Conservation (phyloP, 257 asterid species). For the Rubia yunnanensis region DNA sequence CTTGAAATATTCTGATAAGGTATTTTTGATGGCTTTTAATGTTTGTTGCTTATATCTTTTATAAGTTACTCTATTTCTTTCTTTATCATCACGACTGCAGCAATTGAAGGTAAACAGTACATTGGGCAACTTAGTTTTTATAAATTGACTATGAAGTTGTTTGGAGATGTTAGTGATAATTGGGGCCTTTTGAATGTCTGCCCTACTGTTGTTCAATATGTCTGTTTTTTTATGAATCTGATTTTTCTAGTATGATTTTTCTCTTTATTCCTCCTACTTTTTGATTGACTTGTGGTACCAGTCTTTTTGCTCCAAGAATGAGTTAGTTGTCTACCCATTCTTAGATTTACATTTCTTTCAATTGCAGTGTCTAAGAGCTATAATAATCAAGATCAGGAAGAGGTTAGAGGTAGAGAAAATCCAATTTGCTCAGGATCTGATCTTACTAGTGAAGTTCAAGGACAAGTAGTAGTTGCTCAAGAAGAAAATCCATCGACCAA, state of each 20-base stretch:
- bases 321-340: neutral
- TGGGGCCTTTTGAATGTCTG: neutral
- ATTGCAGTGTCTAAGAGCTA: slow-evolving; percentile 9
- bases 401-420: neutral
- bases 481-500: neutral
- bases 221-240: neutral
- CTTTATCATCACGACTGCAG: too few species aligned
- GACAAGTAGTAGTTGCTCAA: neutral
- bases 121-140: too few species aligned
- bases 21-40: neutral
- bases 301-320: neutral
- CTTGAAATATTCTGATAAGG: neutral
- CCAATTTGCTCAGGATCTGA: neutral
- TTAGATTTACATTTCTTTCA: neutral
- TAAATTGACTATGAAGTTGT: neutral
- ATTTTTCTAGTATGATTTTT: neutral
- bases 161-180: neutral
- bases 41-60: neutral
- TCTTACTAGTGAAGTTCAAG: neutral
- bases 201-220: neutral
- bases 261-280: neutral
- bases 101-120: too few species aligned
- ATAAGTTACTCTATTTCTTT: neutral
- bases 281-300: neutral
- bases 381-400: slow-evolving; percentile 1